Percentiles rank a stretch among this genome's conserved stretches.
Evolutionary conservation across 148 eudicot species (phyloP).

Genomic region (Vaccinium darrowii): DNA sequence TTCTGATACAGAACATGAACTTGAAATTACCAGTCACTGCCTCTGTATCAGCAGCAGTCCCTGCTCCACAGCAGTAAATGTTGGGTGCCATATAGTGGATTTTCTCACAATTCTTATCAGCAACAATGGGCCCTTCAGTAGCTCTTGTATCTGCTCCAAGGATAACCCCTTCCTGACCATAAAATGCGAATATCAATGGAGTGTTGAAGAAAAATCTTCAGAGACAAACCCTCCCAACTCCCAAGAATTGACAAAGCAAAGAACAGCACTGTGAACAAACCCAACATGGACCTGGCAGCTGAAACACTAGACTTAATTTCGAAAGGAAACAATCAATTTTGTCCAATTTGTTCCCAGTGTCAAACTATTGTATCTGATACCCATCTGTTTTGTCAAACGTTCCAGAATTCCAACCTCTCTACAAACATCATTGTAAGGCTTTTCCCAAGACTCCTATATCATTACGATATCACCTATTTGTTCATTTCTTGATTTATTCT

Average conservation of each 20-base stretch:
- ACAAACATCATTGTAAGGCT: not conserved
- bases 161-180: slow-evolving; percentile 81
- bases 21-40: slow-evolving; percentile 72
- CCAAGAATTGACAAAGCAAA: not conserved
- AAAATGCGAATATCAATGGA: not conserved
- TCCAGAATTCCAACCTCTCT: not conserved
- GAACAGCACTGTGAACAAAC: not conserved
- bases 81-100: slow-evolving; percentile 95
- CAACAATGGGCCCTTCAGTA: slow-evolving; percentile 85
- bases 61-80: slow-evolving; percentile 95
- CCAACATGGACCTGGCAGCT: slow-evolving; percentile 1
- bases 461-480: not conserved
- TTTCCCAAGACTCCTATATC: not conserved
- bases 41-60: slow-evolving; percentile 97
- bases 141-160: slow-evolving; percentile 96
- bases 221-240: not conserved
- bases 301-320: not conserved
- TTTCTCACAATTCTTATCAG: slow-evolving; percentile 89
- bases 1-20: not conserved
- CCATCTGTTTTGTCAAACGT: not conserved
- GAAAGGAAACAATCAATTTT: not conserved
- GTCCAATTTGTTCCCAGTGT: not conserved
- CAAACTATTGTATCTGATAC: not conserved
- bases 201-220: not conserved
- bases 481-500: not conserved